Percentiles rank a stretch among this genome's conserved stretches.
Evolutionary conservation across 768 basidiomycete species (phyloP).

Genomic region (Russula emetica): DNA sequence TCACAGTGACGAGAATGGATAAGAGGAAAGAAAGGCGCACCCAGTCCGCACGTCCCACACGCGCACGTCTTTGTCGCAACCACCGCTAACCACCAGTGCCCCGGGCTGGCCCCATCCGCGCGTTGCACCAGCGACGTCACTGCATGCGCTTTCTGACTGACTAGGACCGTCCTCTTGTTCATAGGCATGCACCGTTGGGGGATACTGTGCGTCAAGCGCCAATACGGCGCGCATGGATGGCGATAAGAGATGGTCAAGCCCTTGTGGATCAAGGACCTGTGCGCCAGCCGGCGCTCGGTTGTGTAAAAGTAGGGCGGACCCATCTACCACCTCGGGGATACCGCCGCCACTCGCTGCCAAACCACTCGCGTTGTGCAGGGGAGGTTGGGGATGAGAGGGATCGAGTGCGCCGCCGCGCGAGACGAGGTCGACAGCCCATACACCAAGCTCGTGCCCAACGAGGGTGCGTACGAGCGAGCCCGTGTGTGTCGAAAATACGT

Average conservation of each 20-base stretch:
- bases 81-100: conserved; percentile 82
- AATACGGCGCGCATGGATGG: conserved; percentile 46
- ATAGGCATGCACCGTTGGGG: not conserved
- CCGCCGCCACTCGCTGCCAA: not conserved
- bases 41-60: conserved; percentile 89
- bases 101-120: conserved; percentile 88
- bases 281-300: conserved; percentile 25
- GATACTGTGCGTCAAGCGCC: conserved; percentile 38
- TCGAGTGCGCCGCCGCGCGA: conserved; percentile 50
- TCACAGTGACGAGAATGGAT: not conserved
- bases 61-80: conserved; percentile 86
- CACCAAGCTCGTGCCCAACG: conserved; percentile 81
- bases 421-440: conserved; percentile 86
- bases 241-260: conserved; percentile 35
- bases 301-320: conserved; percentile 14
- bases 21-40: conserved; percentile 42
- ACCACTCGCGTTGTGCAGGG: not conserved
- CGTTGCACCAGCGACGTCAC: conserved; percentile 58
- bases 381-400: conserved; percentile 14
- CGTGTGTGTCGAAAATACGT: conserved; percentile 75
- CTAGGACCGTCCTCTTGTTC: not conserved
- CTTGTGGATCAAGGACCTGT: conserved; percentile 16
- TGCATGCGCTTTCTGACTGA: conserved; percentile 29
- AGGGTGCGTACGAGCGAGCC: conserved; percentile 76
- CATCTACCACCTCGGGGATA: conserved; percentile 20